Percentiles rank a stretch among this genome's conserved stretches.
Conservation (phyloP, 1,284 basidiomycete genomes). For the Volvariella surrecta region DNA sequence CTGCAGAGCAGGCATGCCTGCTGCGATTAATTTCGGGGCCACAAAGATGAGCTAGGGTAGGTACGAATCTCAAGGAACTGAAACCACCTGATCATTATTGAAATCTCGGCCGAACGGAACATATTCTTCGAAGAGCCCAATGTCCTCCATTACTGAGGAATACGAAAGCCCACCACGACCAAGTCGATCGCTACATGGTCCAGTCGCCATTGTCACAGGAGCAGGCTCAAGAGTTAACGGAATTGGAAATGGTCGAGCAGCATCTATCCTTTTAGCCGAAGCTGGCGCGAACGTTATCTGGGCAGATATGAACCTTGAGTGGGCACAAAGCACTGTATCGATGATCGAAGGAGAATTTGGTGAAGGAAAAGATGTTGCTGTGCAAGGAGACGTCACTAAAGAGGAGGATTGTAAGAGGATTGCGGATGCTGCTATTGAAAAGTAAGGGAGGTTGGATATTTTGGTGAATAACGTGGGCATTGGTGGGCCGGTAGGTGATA, state of each 20-base stretch:
- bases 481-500: slow-evolving; percentile 24
- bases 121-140: no score
- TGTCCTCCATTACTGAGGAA: slow-evolving; percentile 9
- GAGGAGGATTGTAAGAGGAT: slow-evolving; percentile 22
- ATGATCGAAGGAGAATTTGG: slow-evolving; percentile 28
- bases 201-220: slow-evolving; percentile 31
- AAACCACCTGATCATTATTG: no score
- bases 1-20: no score
- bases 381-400: slow-evolving; percentile 25
- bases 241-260: slow-evolving; percentile 31
- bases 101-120: no score
- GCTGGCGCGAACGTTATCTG: slow-evolving; percentile 27
- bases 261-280: slow-evolving; percentile 27
- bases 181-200: slow-evolving; percentile 18
- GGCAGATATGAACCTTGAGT: slow-evolving; percentile 23
- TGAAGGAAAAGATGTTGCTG: slow-evolving; percentile 18
- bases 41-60: no score
- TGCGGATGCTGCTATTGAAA: slow-evolving; percentile 20
- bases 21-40: no score
- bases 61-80: no score
- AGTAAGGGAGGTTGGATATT: slow-evolving; percentile 27
- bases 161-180: slow-evolving; percentile 19
- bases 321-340: slow-evolving; percentile 23
- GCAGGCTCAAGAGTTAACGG: slow-evolving; percentile 26
- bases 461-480: slow-evolving; percentile 31